Base-by-base conservation (phyloP, 1,284 basidiomycete species). In the Earliella scabrosa region DNA sequence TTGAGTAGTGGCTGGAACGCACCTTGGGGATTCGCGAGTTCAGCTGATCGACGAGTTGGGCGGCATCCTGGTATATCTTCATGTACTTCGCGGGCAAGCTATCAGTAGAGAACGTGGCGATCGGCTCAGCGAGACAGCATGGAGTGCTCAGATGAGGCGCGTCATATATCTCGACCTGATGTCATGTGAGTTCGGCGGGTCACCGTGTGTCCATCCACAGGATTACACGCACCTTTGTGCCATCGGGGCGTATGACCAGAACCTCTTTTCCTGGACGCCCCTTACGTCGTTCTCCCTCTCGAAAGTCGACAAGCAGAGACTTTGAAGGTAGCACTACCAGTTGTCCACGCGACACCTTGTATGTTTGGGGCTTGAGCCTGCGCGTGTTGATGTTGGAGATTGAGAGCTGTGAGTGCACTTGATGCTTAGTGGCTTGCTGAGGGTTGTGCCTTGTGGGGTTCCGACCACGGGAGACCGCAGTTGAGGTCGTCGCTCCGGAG, bases 11-110 rank as follows among this genome's bases (percentile, higher is more conserved):
- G 27, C 18, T 23, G 2, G 23, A 26, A 61, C 71, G 11, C 49
- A 83, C 84, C 73, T 77, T 77, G 2, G 83, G 82, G 13, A 82
- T 79, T 40, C 79, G 73, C 61, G 77, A 75, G 61, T 80, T 85
- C 29, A 84, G 71, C 54, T 80, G 75, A 32, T 78, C 74, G 0
- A 83, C 68, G 10, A 80, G 68, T 16, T 68, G 65, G 7, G 65
- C 68, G 3, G 82, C 79, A 58, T 81, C 79, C 27, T 75, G 74
- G 60, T 83, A 85, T 50, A 73, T 68, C 58, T 73, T 75, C 73
- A 74, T 75, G 52, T 80, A 78, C 13, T 54, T 39, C 18, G 63
- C 50, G 1, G 83, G 82, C 14, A 85, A 64, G 1, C 64, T 58
- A 1, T 68, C 65, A 6, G 79, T 54, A 1, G 59, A 51, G 59